Evolutionary conservation across 208 protist genomes (phyloP).

Genomic region (Leptomonas pyrrhocoris): DNA sequence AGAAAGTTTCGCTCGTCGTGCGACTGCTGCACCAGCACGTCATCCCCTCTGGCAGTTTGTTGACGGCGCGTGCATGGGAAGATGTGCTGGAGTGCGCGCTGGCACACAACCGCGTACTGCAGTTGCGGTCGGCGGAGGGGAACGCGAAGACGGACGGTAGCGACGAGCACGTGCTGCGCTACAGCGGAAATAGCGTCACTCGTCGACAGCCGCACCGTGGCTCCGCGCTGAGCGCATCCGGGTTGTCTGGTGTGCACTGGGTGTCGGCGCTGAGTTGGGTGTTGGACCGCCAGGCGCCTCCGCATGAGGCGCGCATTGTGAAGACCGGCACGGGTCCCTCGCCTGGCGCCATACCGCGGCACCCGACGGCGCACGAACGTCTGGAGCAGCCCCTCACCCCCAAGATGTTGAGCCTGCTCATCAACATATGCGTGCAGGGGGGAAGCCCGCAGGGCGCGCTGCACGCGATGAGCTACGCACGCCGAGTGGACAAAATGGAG

Average conservation of each 20-base stretch:
- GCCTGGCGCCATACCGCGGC: slow-evolving; percentile 34
- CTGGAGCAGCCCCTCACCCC: slow-evolving; percentile 42
- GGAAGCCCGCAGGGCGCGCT: slow-evolving; percentile 75
- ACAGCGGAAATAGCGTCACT: neutral
- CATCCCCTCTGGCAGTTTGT: slow-evolving; percentile 49
- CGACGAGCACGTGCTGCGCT: neutral
- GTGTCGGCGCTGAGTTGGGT: slow-evolving; percentile 78
- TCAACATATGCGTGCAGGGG: slow-evolving; percentile 81
- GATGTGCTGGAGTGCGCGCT: slow-evolving; percentile 68
- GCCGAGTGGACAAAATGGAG: slow-evolving; percentile 65
- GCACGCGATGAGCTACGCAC: slow-evolving; percentile 66
- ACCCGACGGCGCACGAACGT: slow-evolving; percentile 21
- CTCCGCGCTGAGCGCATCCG: neutral
- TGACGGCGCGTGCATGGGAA: slow-evolving; percentile 55
- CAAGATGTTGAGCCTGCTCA: slow-evolving; percentile 65
- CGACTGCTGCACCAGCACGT: slow-evolving; percentile 73
- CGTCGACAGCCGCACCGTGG: neutral
- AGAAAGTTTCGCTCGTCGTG: slow-evolving; percentile 53
- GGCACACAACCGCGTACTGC: slow-evolving; percentile 64
- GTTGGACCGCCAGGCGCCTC: slow-evolving; percentile 51
- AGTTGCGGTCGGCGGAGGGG: neutral
- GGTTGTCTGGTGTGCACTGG: slow-evolving; percentile 63
- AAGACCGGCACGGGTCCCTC: slow-evolving; percentile 69
- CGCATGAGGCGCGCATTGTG: slow-evolving; percentile 49
- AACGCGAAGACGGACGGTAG: neutral